These are phyloP conservation scores for Emergomyces africanus DNA, from an alignment of 2,329 filamentous ascomycete genomes.

Conservation along the genomic window DNA sequence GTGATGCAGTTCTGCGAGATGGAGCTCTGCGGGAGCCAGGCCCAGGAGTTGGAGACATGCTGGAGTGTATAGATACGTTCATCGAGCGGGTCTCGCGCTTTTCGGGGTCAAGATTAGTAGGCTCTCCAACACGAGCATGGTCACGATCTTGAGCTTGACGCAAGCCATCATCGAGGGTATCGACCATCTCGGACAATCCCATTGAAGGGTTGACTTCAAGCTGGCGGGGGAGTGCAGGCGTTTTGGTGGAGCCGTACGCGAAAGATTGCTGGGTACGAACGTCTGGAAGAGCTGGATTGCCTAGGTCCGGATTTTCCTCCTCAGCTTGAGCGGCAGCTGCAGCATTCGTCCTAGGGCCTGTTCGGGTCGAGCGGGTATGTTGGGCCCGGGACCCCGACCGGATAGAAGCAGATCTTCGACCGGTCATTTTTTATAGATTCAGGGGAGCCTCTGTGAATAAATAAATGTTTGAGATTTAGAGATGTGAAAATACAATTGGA, in stretches of 20 bases:
- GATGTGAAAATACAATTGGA: background rate
- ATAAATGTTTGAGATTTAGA: background rate
- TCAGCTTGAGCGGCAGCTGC: background rate
- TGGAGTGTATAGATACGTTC: background rate
- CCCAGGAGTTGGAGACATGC: background rate
- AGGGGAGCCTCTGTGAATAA: background rate
- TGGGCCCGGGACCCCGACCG: background rate
- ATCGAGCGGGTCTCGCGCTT: slow-evolving; percentile 6
- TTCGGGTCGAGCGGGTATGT: background rate
- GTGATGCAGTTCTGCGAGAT: background rate
- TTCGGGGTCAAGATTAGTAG: slow-evolving; percentile 4
- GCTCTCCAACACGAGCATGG: slow-evolving; percentile 14
- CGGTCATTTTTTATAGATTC: slow-evolving; percentile 1
- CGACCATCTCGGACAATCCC: slow-evolving; percentile 21
- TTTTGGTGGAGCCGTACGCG: slow-evolving; percentile 27
- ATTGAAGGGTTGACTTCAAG: slow-evolving; percentile 19
- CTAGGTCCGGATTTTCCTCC: slow-evolving; percentile 8
- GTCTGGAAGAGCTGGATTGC: slow-evolving; percentile 23
- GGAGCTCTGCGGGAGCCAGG: background rate
- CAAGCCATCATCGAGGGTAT: slow-evolving; percentile 21
- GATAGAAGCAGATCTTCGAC: background rate
- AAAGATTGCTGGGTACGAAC: slow-evolving; percentile 28
- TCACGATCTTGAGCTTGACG: slow-evolving; percentile 14
- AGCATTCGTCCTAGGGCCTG: background rate
- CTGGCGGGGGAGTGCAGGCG: slow-evolving; percentile 23